Evolutionary conservation across 495 filamentous ascomycete genomes (phyloP).

Genomic region (Astrothelium subdiscretum): DNA sequence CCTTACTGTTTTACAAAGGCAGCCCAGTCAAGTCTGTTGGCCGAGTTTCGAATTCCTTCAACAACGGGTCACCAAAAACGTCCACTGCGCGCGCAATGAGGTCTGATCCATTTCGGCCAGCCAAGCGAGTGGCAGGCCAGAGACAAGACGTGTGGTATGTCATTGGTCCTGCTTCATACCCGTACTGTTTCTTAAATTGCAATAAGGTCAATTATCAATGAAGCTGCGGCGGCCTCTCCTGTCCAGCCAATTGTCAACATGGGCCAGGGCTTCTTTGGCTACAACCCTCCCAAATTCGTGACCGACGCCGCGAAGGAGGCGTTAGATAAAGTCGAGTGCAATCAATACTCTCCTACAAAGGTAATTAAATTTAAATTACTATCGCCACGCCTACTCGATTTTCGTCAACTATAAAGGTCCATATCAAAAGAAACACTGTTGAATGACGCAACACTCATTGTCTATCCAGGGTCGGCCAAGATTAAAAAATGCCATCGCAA

Average conservation of each 20-base stretch:
- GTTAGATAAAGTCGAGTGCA: constrained; percentile 88
- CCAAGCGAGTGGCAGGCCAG: constrained; percentile 64
- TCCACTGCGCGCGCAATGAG: constrained; percentile 18
- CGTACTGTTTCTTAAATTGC: background rate
- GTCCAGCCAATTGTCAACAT: constrained; percentile 89
- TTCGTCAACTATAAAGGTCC: background rate
- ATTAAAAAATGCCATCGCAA: constrained; percentile 79
- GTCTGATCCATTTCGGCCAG: constrained; percentile 49
- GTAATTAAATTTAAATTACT: constrained; percentile 22
- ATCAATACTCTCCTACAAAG: constrained; percentile 95
- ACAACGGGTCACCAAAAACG: background rate
- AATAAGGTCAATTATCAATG: constrained; percentile 83
- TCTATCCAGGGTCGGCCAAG: constrained; percentile 59
- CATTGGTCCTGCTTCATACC: background rate
- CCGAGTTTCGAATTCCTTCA: background rate
- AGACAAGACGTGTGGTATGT: constrained; percentile 88
- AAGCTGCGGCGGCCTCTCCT: constrained; percentile 72
- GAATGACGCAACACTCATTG: background rate
- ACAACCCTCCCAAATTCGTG: constrained; percentile 90
- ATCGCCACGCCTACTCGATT: background rate
- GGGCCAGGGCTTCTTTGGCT: constrained; percentile 96
- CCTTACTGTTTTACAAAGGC: background rate
- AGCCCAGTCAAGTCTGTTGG: too few relatives aligned
- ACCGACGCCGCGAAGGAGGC: constrained; percentile 82
- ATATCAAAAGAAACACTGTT: too few relatives aligned